Base-by-base conservation (phyloP, 352 stramenopile species). In the Pythium graminicola region DNA sequence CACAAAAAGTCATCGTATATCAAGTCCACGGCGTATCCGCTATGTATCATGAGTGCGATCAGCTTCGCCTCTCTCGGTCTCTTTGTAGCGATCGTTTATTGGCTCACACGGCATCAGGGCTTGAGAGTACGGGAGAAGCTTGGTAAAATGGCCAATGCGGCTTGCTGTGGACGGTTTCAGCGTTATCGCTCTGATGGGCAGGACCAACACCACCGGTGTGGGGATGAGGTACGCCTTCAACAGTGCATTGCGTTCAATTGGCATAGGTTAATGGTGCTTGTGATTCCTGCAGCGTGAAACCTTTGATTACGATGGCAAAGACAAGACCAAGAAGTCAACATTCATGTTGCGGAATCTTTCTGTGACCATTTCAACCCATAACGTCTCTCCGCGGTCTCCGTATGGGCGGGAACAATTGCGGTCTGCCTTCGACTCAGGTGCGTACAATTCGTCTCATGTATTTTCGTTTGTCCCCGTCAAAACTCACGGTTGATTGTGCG, bases 31-130 rank as follows among this genome's bases (percentile, higher is more conserved):
- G 56, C 60, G 14, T 66, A 69, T 26, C 50, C 51, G 46, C 41
- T 63, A 26, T 72, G 64, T 35, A 72, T 72, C 45, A 48, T 62
- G 42, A 62, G 64, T 27, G 64, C 64, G 2, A 53, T 72, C 35
- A 69, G 65, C 41, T 72, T 72, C 22, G 52, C 64, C 23, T 69
- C 64, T 14, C 60, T 72, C 16, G 64, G 64, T 3, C 33, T 72
- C 14, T 62, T 68, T 22, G 64, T 72, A 19, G 60, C 64, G 9
- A 10, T 63, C 27, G 65, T 72, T 35, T 72, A 69, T 39, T 69
- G 64, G 47, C 61, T 47, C 19, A 63, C 60, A 11, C 59, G 64
- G n/a, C 50, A 52, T 9, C 33, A 62, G 13, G 20, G 47, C 20
- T 26, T 36, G n/a, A 28, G 29, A 28, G 23, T 65, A 7, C 32